A percentile compares a stretch with the other conserved stretches of the same genome.
Evolutionary conservation across 2,329 filamentous ascomycete genomes (phyloP).

Genomic region (Hirsutella minnesotensis): DNA sequence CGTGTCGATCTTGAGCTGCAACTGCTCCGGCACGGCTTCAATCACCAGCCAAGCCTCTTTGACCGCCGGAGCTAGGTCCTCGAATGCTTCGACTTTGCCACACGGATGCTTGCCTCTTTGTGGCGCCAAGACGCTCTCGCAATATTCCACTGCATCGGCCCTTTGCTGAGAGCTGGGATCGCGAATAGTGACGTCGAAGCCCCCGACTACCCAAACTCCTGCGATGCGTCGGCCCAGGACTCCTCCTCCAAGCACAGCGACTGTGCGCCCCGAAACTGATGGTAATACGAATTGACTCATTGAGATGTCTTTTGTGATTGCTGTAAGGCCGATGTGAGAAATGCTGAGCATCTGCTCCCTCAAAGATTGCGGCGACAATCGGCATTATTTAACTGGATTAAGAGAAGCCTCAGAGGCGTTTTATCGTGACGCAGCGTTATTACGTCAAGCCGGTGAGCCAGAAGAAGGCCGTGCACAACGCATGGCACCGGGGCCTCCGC

Average conservation of each 20-base stretch:
- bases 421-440: no score
- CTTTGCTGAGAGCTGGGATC: slow-evolving; percentile 27
- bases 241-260: slow-evolving; percentile 27
- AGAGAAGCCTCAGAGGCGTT: no score
- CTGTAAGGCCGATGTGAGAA: no score
- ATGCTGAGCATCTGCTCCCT: no score
- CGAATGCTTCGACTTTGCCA: slow-evolving; percentile 15
- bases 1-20: slow-evolving; percentile 33
- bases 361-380: no score
- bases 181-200: slow-evolving; percentile 28
- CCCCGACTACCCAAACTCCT: slow-evolving; percentile 26
- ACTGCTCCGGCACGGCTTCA: slow-evolving; percentile 39
- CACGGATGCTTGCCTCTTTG: slow-evolving; percentile 10
- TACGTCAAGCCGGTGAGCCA: no score
- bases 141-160: slow-evolving; percentile 24
- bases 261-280: slow-evolving; percentile 5
- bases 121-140: slow-evolving; percentile 20
- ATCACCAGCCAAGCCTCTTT: slow-evolving; percentile 39
- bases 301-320: no score
- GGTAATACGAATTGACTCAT: no score
- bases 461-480: no score
- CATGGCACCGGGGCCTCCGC: no score
- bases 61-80: slow-evolving; percentile 27
- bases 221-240: slow-evolving; percentile 30
- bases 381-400: no score